These are phyloP conservation scores for Olyra latifolia DNA, from an alignment of 176 grass and related monocot species.

Conservation along the genomic window DNA sequence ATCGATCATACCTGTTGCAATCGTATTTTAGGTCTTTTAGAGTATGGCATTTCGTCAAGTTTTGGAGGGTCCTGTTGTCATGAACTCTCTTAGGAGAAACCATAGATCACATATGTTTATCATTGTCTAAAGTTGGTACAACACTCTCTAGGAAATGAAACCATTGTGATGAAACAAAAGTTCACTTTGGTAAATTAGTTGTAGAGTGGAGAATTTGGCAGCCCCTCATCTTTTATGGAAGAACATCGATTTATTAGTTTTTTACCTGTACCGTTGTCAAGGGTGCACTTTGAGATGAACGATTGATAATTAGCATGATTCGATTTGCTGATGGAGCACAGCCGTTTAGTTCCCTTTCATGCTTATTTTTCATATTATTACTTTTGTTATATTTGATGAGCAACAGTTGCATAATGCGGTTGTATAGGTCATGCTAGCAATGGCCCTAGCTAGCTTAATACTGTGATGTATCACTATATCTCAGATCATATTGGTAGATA, in stretches of 20 bases:
- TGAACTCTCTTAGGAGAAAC: neutral
- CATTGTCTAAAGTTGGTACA: neutral
- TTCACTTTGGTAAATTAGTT: neutral
- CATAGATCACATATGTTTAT: neutral
- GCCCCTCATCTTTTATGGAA: neutral
- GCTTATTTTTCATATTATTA: neutral
- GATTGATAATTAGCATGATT: neutral
- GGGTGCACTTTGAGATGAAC: neutral
- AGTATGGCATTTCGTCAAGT: neutral
- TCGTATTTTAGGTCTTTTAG: neutral
- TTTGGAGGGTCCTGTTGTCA: neutral
- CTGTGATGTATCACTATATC: neutral
- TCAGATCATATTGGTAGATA: neutral
- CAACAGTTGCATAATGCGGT: neutral
- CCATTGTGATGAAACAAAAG: neutral
- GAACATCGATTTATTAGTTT: neutral
- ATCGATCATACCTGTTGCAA: neutral
- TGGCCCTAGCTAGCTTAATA: neutral
- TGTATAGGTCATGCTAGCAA: slow-evolving; percentile 9
- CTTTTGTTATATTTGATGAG: neutral
- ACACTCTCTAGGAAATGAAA: neutral
- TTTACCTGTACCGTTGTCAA: neutral
- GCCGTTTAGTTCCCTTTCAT: neutral
- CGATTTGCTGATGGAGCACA: neutral
- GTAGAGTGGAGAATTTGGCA: neutral